A percentile compares a stretch with the other conserved stretches of the same genome.
Evolutionary conservation across 2,329 filamentous ascomycete species (phyloP).

Genomic region (Fusarium heterosporum): DNA sequence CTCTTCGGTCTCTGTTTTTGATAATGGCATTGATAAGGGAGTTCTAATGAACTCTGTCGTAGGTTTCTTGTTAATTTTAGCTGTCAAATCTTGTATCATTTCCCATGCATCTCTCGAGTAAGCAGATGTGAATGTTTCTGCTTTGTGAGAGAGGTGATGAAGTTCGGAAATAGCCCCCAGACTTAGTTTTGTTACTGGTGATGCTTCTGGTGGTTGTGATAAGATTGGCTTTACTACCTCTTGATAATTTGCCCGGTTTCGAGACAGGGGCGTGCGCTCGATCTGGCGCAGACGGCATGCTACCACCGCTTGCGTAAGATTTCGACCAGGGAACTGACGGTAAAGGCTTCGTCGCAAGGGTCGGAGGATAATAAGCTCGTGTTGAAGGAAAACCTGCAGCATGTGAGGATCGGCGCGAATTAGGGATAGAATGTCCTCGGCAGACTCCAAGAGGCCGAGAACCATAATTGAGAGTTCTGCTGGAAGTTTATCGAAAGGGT

Average conservation of each 20-base stretch:
- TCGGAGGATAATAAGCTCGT: neutral
- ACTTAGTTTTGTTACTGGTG: neutral
- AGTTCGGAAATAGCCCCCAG: neutral
- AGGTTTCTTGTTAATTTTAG: too few species aligned
- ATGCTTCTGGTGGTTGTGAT: neutral
- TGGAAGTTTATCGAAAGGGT: neutral
- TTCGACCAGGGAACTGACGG: neutral
- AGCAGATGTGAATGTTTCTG: neutral
- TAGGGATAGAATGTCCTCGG: neutral
- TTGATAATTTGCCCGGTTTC: neutral
- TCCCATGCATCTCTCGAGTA: neutral
- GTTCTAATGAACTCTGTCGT: too few species aligned
- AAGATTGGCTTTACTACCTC: neutral
- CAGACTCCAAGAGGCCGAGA: neutral
- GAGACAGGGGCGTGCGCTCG: neutral
- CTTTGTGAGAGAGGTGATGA: neutral
- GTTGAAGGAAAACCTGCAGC: neutral
- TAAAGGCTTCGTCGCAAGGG: neutral
- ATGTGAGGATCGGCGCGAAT: neutral
- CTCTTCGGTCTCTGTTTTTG: too few species aligned
- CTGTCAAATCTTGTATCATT: too few species aligned
- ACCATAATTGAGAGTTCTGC: neutral
- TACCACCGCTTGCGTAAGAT: neutral
- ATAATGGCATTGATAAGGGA: neutral
- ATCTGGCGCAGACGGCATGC: neutral